phyloP scores from a whole-genome alignment of 164 flowering plant species.

The Hamamelis virginiana region DNA sequence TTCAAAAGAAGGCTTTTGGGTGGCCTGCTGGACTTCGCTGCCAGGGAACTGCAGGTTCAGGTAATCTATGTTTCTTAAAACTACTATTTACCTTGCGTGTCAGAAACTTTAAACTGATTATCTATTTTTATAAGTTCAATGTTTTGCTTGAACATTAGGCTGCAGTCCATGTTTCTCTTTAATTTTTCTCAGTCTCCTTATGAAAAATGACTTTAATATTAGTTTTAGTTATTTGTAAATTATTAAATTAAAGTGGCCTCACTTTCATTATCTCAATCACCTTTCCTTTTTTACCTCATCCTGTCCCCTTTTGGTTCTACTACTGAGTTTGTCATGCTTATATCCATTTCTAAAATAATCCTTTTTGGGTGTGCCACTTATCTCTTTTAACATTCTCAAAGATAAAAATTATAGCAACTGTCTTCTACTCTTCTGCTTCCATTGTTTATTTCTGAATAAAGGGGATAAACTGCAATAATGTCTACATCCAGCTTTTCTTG shows the following conservation, averaged over 20 bases:
- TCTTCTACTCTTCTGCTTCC: background rate
- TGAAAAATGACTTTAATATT: too few species aligned
- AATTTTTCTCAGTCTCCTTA: too few species aligned
- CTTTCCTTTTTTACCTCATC: too few species aligned
- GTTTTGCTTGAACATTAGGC: background rate
- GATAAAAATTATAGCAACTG: background rate
- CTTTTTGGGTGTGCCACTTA: background rate
- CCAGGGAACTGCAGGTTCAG: slow-evolving; percentile 95
- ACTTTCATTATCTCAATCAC: background rate
- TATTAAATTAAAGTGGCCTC: background rate
- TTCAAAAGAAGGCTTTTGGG: slow-evolving; percentile 97
- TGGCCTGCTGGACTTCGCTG: slow-evolving; percentile 89
- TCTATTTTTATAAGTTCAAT: background rate
- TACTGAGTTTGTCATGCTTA: too few species aligned
- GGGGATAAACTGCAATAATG: slow-evolving; percentile 20
- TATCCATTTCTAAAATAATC: too few species aligned
- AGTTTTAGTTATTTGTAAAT: background rate
- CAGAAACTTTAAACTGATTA: background rate
- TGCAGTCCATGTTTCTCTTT: too few species aligned
- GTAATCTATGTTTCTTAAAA: slow-evolving; percentile 38
- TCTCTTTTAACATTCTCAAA: background rate
- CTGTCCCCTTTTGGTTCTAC: too few species aligned
- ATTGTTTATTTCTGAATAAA: slow-evolving; percentile 4
- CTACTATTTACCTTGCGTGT: background rate
- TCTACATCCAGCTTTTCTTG: slow-evolving; percentile 35